Evolutionary conservation across 208 protist genomes (phyloP).

Genomic region (Leishmania mexicana): DNA sequence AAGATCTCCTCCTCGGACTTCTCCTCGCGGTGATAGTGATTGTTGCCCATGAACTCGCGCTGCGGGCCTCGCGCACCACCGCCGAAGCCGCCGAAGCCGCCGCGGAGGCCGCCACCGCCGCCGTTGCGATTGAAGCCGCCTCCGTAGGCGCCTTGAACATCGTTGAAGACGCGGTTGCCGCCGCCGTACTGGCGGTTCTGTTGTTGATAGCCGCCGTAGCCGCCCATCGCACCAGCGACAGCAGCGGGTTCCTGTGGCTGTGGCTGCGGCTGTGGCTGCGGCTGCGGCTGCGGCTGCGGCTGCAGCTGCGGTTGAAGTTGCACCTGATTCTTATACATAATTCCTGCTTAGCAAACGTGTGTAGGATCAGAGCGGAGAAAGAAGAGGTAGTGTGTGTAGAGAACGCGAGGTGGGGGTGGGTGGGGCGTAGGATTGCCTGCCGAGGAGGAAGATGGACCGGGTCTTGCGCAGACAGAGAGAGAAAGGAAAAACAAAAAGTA

Average conservation of each 20-base stretch:
- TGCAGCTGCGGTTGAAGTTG: slow-evolving; percentile 2
- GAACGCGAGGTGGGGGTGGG: not conserved
- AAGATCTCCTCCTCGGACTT: slow-evolving; percentile 92
- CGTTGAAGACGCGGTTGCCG: slow-evolving; percentile 27
- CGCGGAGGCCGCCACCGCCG: slow-evolving; percentile 38
- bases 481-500: not conserved
- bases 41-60: slow-evolving; percentile 40
- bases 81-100: slow-evolving; percentile 34
- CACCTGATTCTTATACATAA: slow-evolving; percentile 17
- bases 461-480: not conserved
- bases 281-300: slow-evolving; percentile 8
- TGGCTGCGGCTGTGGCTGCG: slow-evolving; percentile 3
- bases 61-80: slow-evolving; percentile 24
- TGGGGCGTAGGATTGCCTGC: not conserved
- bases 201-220: slow-evolving; percentile 32
- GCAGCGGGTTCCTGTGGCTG: slow-evolving; percentile 1
- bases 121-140: slow-evolving; percentile 30
- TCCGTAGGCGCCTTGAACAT: slow-evolving; percentile 1
- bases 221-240: slow-evolving; percentile 8
- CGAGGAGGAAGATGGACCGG: not conserved
- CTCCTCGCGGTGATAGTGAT: slow-evolving; percentile 84
- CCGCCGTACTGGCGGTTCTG: slow-evolving; percentile 21
- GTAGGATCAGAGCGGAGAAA: slow-evolving; percentile 27
- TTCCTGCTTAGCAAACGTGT: slow-evolving; percentile 6
- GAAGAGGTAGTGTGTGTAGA: not conserved